Percentiles rank a stretch among this genome's conserved stretches.
Evolutionary conservation across 345 rosid genomes (phyloP).

Genomic region (Dovyalis caffra): DNA sequence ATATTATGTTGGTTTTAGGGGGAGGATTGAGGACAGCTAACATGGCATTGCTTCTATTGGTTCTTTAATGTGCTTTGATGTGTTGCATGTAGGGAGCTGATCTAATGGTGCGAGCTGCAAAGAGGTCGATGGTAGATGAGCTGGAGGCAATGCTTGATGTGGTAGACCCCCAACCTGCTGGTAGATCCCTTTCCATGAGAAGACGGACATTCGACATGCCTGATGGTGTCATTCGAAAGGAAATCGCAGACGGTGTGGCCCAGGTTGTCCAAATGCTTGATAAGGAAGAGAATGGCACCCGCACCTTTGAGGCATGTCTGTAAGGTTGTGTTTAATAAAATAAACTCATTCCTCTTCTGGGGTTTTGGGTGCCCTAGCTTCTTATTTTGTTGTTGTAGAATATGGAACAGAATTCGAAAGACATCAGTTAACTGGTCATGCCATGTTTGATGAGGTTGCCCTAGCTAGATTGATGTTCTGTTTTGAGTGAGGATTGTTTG

Average conservation of each 20-base stretch:
- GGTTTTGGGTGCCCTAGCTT: not conserved
- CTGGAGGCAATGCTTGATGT: slow-evolving; percentile 89
- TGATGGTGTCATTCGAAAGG: slow-evolving; percentile 58
- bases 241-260: slow-evolving; percentile 78
- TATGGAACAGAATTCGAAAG: not conserved
- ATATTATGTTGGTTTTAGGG: not conserved
- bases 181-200: slow-evolving; percentile 67
- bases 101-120: slow-evolving; percentile 72
- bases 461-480: not conserved
- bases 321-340: not conserved
- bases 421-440: not conserved
- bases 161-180: slow-evolving; percentile 79
- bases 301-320: slow-evolving; percentile 32
- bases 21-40: not conserved
- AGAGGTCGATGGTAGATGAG: slow-evolving; percentile 85
- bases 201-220: slow-evolving; percentile 92
- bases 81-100: slow-evolving; percentile 59
- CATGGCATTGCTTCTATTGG: not conserved
- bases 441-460: not conserved
- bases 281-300: slow-evolving; percentile 36
- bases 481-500: not conserved
- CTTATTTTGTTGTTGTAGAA: not conserved
- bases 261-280: slow-evolving; percentile 80
- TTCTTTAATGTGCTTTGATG: not conserved
- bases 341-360: not conserved